These are phyloP conservation scores for Paecilomyces variotii DNA, from an alignment of 2,329 filamentous ascomycete species.

Conservation along the genomic window DNA sequence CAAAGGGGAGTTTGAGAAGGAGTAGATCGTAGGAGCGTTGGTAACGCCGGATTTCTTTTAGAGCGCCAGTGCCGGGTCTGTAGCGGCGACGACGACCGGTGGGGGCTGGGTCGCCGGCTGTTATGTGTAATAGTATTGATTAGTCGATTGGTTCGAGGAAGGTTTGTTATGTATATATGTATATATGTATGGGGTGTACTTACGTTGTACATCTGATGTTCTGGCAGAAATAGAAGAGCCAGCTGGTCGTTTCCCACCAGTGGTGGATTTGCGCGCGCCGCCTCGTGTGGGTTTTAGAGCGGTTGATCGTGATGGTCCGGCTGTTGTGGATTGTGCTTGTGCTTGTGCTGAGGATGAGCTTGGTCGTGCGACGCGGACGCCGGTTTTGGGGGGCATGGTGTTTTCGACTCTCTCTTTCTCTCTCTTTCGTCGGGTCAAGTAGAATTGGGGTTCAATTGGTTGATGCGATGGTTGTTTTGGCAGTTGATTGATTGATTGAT, in stretches of 20 bases:
- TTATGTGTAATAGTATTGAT: background rate
- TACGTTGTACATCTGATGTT: constrained; percentile 32
- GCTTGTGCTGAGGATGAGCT: background rate
- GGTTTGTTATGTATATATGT: too few relatives aligned
- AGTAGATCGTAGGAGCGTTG: constrained; percentile 85
- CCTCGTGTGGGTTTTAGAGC: background rate
- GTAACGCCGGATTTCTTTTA: constrained; percentile 85
- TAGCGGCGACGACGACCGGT: constrained; percentile 56
- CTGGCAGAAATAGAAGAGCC: constrained; percentile 6
- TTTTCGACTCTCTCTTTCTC: background rate
- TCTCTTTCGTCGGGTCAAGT: background rate
- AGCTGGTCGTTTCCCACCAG: constrained; percentile 11
- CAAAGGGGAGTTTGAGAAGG: constrained; percentile 52
- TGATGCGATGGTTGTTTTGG: background rate
- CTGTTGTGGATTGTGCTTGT: background rate
- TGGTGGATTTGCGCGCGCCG: constrained; percentile 6
- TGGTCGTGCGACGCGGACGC: background rate
- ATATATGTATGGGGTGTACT: constrained; percentile 4
- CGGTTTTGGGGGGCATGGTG: background rate
- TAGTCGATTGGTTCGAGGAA: background rate
- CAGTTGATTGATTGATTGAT: background rate
- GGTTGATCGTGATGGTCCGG: background rate
- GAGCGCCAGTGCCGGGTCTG: constrained; percentile 71
- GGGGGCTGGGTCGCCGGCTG: constrained; percentile 68
- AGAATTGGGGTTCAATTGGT: background rate